A percentile compares a stretch with the other conserved stretches of the same genome.
Evolutionary conservation across 2,329 filamentous ascomycete genomes (phyloP).

Genomic region (Fusarium sp.): DNA sequence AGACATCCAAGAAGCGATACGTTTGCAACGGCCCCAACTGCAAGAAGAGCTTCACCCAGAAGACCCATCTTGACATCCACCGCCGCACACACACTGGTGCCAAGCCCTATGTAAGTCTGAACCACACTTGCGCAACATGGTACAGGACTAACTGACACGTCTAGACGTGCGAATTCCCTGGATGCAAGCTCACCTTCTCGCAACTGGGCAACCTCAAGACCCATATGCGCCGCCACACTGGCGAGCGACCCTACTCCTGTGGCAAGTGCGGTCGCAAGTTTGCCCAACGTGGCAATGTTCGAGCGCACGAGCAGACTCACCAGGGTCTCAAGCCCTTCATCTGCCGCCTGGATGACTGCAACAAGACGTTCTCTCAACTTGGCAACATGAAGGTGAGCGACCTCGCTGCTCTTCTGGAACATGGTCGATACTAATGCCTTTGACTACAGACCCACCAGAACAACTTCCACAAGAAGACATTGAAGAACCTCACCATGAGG

Average conservation of each 20-base stretch:
- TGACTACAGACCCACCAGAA: constrained; percentile 82
- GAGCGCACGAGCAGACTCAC: constrained; percentile 85
- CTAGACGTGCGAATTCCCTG: constrained; percentile 74
- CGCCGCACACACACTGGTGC: constrained; percentile 87
- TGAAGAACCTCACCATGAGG: constrained; percentile 75
- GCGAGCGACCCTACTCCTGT: constrained; percentile 86
- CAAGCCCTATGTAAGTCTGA: constrained; percentile 83
- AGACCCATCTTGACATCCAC: constrained; percentile 93
- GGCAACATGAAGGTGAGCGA: constrained; percentile 85
- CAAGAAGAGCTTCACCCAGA: constrained; percentile 86
- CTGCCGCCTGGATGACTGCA: constrained; percentile 85
- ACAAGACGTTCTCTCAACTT: constrained; percentile 88
- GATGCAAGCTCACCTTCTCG: constrained; percentile 84
- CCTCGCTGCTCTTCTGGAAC: neutral
- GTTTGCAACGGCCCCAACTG: constrained; percentile 80
- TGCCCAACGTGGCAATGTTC: constrained; percentile 86
- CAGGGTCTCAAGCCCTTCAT: constrained; percentile 80
- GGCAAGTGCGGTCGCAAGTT: constrained; percentile 84
- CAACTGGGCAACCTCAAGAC: constrained; percentile 94
- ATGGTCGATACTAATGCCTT: constrained; percentile 7
- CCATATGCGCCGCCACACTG: constrained; percentile 87
- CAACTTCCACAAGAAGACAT: constrained; percentile 84
- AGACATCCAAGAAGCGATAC: constrained; percentile 68
- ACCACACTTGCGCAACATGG: neutral
- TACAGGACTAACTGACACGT: constrained; percentile 35